Evolutionary conservation across 179 eudicot species (phyloP), one percentile per base, ranked within the genome.

Genomic region (Camellia oleifera): DNA sequence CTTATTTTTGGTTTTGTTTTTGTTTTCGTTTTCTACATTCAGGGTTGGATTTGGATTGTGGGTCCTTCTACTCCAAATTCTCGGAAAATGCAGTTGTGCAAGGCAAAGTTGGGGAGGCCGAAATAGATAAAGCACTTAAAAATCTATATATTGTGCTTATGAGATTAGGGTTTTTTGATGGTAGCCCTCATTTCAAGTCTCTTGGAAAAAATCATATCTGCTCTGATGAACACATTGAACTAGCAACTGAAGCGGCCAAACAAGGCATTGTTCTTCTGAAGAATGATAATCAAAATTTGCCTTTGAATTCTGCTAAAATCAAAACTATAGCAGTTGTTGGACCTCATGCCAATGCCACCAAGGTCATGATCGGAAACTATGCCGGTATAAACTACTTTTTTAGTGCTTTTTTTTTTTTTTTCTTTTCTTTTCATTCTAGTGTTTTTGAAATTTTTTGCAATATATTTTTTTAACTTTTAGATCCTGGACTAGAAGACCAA

Each of bases 91-190:
- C 91, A 20, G 69, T 85, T 0, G 54, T n/a, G 23, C 77, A 73
- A 74, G 82, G 81, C 4, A 84, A 82, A 80, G 71, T 85, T 7
- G 23, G 69, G 42, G 89, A 81, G 48, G 75, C 82, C 15, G 81
- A 68, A 3, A 26, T 88, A 45, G 89, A 88, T 68, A 60, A 74
- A 9, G 83, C 91, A 3, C 81, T 88, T 1, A 42, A 50, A 6
- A 80, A 88, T 52, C 77, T 82, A 9, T 86, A 72, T 57, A 5
- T 74, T 40, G 88, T 88, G 14, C 75, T 72, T 0, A 84, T 88
- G 91, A 82, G 91, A 52, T 81, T 86, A 26, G 91, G 91, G 4
- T 79, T 84, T 23, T 88, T 88, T 63, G 86, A 88, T 69, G 91
- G 91, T 6, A 72, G 52, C 53, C 85, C 88, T 42, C 77, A 64